phyloP scores from a whole-genome alignment of 148 eudicot species.

The Diospyros lotus region DNA sequence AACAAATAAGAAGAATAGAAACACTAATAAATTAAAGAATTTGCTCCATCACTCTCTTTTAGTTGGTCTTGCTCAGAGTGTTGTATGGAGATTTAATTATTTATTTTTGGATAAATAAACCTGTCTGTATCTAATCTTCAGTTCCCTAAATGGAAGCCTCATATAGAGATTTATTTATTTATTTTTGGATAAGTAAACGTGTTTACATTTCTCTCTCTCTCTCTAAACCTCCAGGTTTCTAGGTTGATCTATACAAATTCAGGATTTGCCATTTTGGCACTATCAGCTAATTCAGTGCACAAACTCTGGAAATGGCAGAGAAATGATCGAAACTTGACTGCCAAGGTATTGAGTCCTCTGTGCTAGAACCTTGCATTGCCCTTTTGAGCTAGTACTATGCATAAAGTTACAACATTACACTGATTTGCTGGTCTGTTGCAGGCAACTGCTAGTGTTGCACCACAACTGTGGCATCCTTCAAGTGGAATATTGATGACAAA shows the following conservation, averaged over 20 bases:
- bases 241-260: slow-evolving; percentile 83
- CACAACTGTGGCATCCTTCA: slow-evolving; percentile 80
- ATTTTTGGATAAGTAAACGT: too few species aligned
- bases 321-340: slow-evolving; percentile 54
- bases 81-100: too few species aligned
- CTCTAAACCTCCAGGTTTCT: slow-evolving; percentile 40
- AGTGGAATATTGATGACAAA: slow-evolving; percentile 87
- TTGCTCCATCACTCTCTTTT: too few species aligned
- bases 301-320: slow-evolving; percentile 86
- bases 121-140: too few species aligned
- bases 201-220: too few species aligned
- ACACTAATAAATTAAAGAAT: too few species aligned
- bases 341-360: slow-evolving; percentile 47
- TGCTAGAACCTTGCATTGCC: neutral
- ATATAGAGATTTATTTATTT: too few species aligned
- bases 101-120: too few species aligned
- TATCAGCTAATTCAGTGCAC: slow-evolving; percentile 79
- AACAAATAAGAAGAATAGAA: too few species aligned
- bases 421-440: slow-evolving; percentile 18
- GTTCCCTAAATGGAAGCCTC: too few species aligned
- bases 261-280: slow-evolving; percentile 70
- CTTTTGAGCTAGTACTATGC: neutral
- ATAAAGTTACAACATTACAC: neutral
- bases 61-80: too few species aligned
- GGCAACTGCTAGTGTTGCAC: slow-evolving; percentile 71